phyloP scores from a whole-genome alignment of 768 basidiomycete genomes.

The Tricholoma hemisulphureum region DNA sequence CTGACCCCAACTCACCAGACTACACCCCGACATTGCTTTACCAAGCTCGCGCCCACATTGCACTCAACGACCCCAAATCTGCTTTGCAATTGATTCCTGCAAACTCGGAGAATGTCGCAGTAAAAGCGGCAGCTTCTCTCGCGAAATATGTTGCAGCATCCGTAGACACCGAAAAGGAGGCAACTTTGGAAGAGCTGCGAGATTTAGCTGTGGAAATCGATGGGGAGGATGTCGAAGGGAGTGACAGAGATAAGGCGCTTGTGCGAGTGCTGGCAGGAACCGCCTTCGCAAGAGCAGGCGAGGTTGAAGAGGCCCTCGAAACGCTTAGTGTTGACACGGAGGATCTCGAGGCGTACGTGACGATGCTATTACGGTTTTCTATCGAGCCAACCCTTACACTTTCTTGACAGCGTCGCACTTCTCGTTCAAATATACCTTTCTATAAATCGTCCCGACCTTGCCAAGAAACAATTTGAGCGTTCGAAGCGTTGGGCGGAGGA shows the following conservation, averaged over 20 bases:
- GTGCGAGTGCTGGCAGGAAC: conserved; percentile 84
- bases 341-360: conserved; percentile 83
- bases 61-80: conserved; percentile 56
- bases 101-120: conserved; percentile 59
- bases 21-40: conserved; percentile 68
- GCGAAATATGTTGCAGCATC: conserved; percentile 61
- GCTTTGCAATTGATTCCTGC: conserved; percentile 57
- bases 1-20: conserved; percentile 61
- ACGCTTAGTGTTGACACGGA: conserved; percentile 74
- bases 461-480: conserved; percentile 79
- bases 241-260: conserved; percentile 65
- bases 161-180: conserved; percentile 46
- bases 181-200: conserved; percentile 74
- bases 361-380: not conserved
- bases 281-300: conserved; percentile 79
- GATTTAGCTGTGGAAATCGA: conserved; percentile 88
- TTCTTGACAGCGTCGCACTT: conserved; percentile 62
- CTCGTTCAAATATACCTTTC: conserved; percentile 87
- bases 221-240: conserved; percentile 66
- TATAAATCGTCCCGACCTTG: conserved; percentile 84
- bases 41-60: conserved; percentile 76
- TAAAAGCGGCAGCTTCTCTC: conserved; percentile 71
- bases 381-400: not conserved
- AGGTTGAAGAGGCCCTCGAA: conserved; percentile 90
- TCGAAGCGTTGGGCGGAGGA: conserved; percentile 89